phyloP scores from a whole-genome alignment of 2,329 filamentous ascomycete genomes.

The Emmonsiellopsis sp. region DNA sequence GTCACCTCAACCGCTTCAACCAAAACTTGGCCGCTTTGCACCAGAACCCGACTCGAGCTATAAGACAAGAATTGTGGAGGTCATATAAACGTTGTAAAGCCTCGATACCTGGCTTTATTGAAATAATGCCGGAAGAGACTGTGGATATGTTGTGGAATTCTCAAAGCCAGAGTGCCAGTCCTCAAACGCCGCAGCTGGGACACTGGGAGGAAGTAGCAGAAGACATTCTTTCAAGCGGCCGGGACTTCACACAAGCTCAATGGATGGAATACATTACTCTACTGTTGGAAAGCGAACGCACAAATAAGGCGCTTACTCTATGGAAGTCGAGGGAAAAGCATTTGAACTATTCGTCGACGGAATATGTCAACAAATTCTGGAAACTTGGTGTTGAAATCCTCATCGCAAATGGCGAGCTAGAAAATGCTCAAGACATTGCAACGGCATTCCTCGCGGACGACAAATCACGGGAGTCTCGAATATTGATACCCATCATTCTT shows the following conservation, averaged over 20 bases:
- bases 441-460: conserved; percentile 30
- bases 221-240: conserved; percentile 55
- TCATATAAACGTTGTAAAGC: conserved; percentile 43
- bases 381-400: conserved; percentile 43
- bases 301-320: conserved; percentile 49
- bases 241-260: conserved; percentile 47
- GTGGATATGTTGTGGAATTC: conserved; percentile 62
- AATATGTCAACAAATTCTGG: conserved; percentile 34
- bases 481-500: conserved; percentile 56
- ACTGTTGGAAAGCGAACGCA: conserved; percentile 53
- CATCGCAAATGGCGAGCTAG: conserved; percentile 36
- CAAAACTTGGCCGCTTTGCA: conserved; percentile 23
- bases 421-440: conserved; percentile 42
- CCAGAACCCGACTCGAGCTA: conserved; percentile 19
- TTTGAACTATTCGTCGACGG: conserved; percentile 36
- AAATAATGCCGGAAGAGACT: conserved; percentile 48
- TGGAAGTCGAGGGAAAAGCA: conserved; percentile 52
- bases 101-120: conserved; percentile 37
- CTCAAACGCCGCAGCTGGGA: conserved; percentile 43
- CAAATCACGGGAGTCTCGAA: conserved; percentile 23
- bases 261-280: conserved; percentile 60
- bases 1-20: conserved; percentile 33
- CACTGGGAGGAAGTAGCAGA: conserved; percentile 54
- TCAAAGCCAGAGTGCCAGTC: conserved; percentile 33
- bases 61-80: conserved; percentile 36